phyloP scores from a whole-genome alignment of 2,329 filamentous ascomycete genomes.

The Cladophialophora immunda region DNA sequence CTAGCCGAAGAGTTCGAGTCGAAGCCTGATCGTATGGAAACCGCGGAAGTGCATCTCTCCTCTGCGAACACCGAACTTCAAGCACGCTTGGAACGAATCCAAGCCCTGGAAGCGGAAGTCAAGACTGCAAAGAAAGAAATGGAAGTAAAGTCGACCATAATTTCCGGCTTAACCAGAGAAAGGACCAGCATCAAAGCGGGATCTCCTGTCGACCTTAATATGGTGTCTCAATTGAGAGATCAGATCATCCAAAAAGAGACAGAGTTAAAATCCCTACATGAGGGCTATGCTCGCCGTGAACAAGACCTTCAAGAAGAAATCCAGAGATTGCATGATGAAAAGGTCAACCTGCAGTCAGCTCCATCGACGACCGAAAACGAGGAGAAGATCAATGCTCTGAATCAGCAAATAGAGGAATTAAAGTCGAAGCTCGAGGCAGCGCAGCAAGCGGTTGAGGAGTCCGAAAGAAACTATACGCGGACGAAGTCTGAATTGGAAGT shows the following conservation, averaged over 20 bases:
- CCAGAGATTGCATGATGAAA: conserved; percentile 65
- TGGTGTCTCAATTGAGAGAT: conserved; percentile 85
- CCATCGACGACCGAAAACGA: conserved; percentile 57
- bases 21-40: conserved; percentile 85
- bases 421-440: conserved; percentile 77
- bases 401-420: conserved; percentile 77
- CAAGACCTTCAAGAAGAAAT: conserved; percentile 77
- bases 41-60: conserved; percentile 90
- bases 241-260: conserved; percentile 88
- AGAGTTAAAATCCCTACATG: conserved; percentile 77
- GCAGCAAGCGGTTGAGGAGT: conserved; percentile 74
- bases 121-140: conserved; percentile 89
- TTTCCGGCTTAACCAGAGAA: conserved; percentile 91
- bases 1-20: conserved; percentile 84
- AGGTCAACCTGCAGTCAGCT: conserved; percentile 53
- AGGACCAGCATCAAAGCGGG: conserved; percentile 83
- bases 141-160: conserved; percentile 95
- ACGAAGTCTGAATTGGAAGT: conserved; percentile 78
- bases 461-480: conserved; percentile 75
- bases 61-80: conserved; percentile 93
- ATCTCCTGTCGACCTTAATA: conserved; percentile 87
- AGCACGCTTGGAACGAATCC: conserved; percentile 84
- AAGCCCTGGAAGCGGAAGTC: conserved; percentile 86
- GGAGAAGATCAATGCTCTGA: conserved; percentile 59
- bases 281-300: conserved; percentile 77